Evolutionary conservation across 495 filamentous ascomycete genomes (phyloP).

Genomic region (Cercophora samala): DNA sequence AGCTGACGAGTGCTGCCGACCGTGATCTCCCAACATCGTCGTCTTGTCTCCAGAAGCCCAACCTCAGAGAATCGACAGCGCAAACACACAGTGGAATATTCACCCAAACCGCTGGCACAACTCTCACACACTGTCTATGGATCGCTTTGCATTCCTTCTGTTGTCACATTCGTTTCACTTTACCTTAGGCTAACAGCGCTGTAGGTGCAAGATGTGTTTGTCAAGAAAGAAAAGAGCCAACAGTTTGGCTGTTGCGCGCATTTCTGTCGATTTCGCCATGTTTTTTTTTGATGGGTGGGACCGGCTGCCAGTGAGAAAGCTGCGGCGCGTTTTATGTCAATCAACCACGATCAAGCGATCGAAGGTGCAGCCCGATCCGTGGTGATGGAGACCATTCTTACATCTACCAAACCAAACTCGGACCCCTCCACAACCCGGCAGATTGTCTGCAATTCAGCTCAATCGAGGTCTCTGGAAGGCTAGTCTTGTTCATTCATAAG

Average conservation of each 20-base stretch:
- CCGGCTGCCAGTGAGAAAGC: constrained; percentile 19
- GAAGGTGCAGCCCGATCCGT: constrained; percentile 1
- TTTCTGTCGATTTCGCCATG: constrained; percentile 11
- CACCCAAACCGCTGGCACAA: constrained; percentile 1
- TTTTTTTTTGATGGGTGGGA: constrained; percentile 26
- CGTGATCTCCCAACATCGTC: constrained; percentile 12
- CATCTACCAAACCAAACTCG: background rate
- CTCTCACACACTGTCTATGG: background rate
- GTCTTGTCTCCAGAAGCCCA: background rate
- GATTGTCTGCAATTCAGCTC: background rate
- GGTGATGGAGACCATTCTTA: constrained; percentile 3
- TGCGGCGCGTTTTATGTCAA: constrained; percentile 17
- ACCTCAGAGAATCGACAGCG: constrained; percentile 20
- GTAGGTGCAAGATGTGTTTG: background rate
- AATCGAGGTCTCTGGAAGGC: background rate
- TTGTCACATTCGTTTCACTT: background rate
- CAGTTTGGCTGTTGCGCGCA: constrained; percentile 1
- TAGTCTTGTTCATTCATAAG: background rate
- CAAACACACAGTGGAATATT: background rate
- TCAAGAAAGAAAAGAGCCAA: background rate
- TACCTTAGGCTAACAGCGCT: background rate
- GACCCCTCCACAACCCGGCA: background rate
- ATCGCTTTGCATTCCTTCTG: background rate
- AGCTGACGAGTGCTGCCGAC: constrained; percentile 5
- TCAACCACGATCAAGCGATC: constrained; percentile 27